Percentiles rank a stretch among this genome's conserved stretches.
phyloP scores from a whole-genome alignment of 2,329 filamentous ascomycete species.

The Talaromyces sp. region DNA sequence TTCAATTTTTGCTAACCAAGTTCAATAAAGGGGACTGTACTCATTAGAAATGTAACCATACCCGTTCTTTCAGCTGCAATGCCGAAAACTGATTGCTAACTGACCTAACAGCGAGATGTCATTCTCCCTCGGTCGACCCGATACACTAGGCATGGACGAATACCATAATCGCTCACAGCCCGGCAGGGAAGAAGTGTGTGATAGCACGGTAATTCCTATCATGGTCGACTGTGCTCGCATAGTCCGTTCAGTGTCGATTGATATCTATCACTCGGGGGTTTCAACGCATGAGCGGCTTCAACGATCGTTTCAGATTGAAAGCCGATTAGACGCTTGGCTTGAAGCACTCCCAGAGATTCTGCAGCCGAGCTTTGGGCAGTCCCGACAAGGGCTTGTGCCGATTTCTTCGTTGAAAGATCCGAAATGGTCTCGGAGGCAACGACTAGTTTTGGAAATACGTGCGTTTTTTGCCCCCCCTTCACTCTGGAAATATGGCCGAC shows the following conservation, averaged over 20 bases:
- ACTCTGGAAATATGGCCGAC: background rate
- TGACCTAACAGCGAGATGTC: slow-evolving; percentile 36
- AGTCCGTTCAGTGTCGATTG: slow-evolving; percentile 34
- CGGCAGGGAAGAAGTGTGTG: slow-evolving; percentile 25
- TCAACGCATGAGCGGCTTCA: slow-evolving; percentile 31
- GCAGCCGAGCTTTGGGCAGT: slow-evolving; percentile 22
- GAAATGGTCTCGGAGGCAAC: slow-evolving; percentile 33
- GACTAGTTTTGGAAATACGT: slow-evolving; percentile 36
- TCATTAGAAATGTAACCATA: slow-evolving; percentile 40
- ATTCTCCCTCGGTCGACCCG: slow-evolving; percentile 45
- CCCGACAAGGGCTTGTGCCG: slow-evolving; percentile 13
- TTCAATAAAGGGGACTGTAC: slow-evolving; percentile 34
- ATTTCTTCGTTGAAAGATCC: slow-evolving; percentile 28
- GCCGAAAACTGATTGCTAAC: background rate
- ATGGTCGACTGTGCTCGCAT: slow-evolving; percentile 38
- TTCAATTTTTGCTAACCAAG: background rate
- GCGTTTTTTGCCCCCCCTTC: slow-evolving; percentile 9
- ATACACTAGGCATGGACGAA: slow-evolving; percentile 44
- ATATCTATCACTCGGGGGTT: slow-evolving; percentile 33
- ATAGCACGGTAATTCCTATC: slow-evolving; percentile 35
- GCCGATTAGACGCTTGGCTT: slow-evolving; percentile 32
- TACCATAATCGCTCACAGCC: slow-evolving; percentile 44
- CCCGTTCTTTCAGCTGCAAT: background rate
- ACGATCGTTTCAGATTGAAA: slow-evolving; percentile 30
- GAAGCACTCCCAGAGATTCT: slow-evolving; percentile 25